phyloP scores from a whole-genome alignment of 176 grass and related monocot species.

The Paspalum notatum region DNA sequence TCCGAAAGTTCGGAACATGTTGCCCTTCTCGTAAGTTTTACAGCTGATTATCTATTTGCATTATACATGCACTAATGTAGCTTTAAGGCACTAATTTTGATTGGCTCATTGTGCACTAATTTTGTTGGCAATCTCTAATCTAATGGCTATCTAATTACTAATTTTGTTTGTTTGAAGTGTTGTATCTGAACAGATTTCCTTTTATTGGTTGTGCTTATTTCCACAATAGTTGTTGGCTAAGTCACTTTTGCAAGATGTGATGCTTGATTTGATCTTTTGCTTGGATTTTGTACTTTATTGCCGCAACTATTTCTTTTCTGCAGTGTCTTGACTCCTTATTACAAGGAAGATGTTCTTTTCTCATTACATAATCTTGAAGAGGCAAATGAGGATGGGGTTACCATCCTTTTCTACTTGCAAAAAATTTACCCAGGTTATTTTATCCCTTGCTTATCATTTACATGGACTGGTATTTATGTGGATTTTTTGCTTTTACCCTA shows the following conservation, averaged over 20 bases:
- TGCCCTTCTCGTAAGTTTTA: slow-evolving; percentile 93
- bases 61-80: neutral
- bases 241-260: slow-evolving; percentile 9
- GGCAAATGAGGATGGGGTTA: slow-evolving; percentile 93
- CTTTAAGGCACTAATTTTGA: neutral
- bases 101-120: neutral
- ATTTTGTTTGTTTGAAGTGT: neutral
- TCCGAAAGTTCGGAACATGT: slow-evolving; percentile 96
- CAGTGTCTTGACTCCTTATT: slow-evolving; percentile 96
- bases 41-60: slow-evolving; percentile 24
- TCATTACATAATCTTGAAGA: slow-evolving; percentile 71
- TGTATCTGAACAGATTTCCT: neutral
- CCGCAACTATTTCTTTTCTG: slow-evolving; percentile 38
- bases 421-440: slow-evolving; percentile 97
- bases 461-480: slow-evolving; percentile 16
- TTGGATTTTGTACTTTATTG: slow-evolving; percentile 4
- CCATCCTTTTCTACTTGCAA: slow-evolving; percentile 98
- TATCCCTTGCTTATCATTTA: slow-evolving; percentile 3
- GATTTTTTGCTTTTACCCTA: neutral
- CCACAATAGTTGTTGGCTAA: neutral
- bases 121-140: neutral
- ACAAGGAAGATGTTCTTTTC: slow-evolving; percentile 97
- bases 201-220: slow-evolving; percentile 17
- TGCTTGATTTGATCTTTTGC: slow-evolving; percentile 22
- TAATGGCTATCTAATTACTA: slow-evolving; percentile 18